Evolutionary conservation across 345 rosid species (phyloP), one percentile per base, ranked within the genome.

Genomic region (Schrenkiella parvula): DNA sequence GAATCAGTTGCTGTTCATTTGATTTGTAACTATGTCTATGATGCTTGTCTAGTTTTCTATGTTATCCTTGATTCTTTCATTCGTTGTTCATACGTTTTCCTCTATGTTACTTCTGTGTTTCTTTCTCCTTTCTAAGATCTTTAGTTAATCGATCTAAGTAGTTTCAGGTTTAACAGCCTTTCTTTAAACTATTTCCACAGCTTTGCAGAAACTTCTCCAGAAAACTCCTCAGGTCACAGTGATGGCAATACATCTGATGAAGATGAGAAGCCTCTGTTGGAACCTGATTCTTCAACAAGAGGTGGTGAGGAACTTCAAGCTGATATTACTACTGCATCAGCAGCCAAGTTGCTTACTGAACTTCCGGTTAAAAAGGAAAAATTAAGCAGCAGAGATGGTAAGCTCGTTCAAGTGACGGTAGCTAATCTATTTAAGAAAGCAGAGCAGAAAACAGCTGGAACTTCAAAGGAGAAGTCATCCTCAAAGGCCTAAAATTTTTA

Each of bases 391-490:
- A 80, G 60, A 64, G 83, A 63, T 34, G 71, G 82, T 77, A 81
- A 88, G 58, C 88, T 93, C 44, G 89, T 91, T 75, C 97, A 93
- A 82, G 68, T 93, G 19, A 85, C 92, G 2, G 82, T 93, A 72
- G 78, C 95, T 48, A 83, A 91, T 34, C 65, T 93, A 55, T 89
- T 91, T 78, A 89, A 86, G 75, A 93, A 83, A 77, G 91, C 73
- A 39, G 91, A 81, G 57, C 66, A 86, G 69, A 89, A 86, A 76
- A 62, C 66, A 62, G 66, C 59, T 62, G 70, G 70, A 6, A 44
- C 66, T 28, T 76, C 75, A 35, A 76, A 69, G 75, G 11, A 31
- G 29, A 70, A 46, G 47, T 56, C 71, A 43, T 55, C 71, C 31
- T 56, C 60, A 38, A 76, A 70, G 48, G 53, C 42, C 6, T 55